A percentile compares a stretch with the other conserved stretches of the same genome.
These are phyloP conservation scores for Penicillium longicatenatum DNA, from an alignment of 495 filamentous ascomycete genomes.

Conservation along the genomic window DNA sequence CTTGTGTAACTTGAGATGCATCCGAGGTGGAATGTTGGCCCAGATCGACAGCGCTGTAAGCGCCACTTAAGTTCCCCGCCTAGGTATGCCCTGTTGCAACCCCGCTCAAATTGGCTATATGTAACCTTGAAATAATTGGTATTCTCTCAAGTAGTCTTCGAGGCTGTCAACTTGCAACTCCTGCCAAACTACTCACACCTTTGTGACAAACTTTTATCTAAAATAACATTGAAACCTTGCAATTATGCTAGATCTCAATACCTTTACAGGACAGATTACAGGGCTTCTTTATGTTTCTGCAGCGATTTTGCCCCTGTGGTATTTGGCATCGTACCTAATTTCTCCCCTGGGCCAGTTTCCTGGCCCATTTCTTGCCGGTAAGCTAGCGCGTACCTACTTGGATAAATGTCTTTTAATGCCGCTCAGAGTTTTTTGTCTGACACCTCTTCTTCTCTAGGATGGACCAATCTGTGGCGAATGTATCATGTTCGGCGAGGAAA, in stretches of 20 bases:
- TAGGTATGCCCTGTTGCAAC: not conserved
- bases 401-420: not conserved
- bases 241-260: not conserved
- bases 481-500: slow-evolving; percentile 24
- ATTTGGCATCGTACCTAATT: slow-evolving; percentile 20
- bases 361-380: slow-evolving; percentile 39
- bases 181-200: not conserved
- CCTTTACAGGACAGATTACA: slow-evolving; percentile 1
- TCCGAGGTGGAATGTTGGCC: slow-evolving; percentile 4
- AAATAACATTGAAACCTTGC: not conserved
- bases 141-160: not conserved
- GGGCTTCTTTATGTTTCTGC: slow-evolving; percentile 6
- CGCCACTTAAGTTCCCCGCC: not conserved
- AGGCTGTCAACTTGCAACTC: slow-evolving; percentile 1
- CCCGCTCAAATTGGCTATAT: not conserved
- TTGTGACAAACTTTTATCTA: not conserved
- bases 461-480: slow-evolving; percentile 43
- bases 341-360: slow-evolving; percentile 35
- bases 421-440: slow-evolving; percentile 1
- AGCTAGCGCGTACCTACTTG: not conserved
- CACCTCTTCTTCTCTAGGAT: slow-evolving; percentile 14
- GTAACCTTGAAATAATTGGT: not conserved
- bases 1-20: not conserved
- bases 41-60: slow-evolving; percentile 1
- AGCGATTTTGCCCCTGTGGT: slow-evolving; percentile 15